Conservation (phyloP, 1,284 basidiomycete species). For the Ustilago loliicola region DNA sequence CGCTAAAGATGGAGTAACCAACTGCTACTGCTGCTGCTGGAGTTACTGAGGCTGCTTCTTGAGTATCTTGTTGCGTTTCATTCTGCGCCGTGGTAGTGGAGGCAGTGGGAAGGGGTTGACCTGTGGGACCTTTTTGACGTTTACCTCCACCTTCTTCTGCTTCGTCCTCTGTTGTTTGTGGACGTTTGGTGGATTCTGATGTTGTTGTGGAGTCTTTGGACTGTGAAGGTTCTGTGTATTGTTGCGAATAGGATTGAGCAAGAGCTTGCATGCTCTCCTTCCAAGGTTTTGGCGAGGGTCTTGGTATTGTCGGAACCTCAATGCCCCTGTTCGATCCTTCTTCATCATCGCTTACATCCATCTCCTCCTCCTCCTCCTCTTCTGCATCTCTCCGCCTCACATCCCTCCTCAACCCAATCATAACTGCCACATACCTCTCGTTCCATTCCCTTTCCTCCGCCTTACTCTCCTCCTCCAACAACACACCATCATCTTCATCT, state of each 20-base stretch:
- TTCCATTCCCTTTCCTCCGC: conserved; percentile 75
- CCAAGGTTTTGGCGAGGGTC: conserved; percentile 55
- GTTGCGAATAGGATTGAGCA: background rate
- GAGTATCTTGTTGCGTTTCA: background rate
- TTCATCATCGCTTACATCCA: conserved; percentile 24
- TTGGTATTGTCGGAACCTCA: conserved; percentile 50
- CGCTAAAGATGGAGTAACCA: conserved; percentile 39
- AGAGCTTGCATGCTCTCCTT: conserved; percentile 32
- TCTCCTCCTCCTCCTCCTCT: conserved; percentile 7
- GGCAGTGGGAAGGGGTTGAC: conserved; percentile 10
- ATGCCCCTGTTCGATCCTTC: conserved; percentile 29
- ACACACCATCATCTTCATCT: conserved; percentile 82
- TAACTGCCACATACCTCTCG: conserved; percentile 70
- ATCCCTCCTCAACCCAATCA: conserved; percentile 17
- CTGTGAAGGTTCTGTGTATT: conserved; percentile 15
- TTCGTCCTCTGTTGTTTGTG: conserved; percentile 7
- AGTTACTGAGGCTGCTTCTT: background rate
- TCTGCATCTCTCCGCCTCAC: conserved; percentile 7
- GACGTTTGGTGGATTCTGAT: conserved; percentile 2
- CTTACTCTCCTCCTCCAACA: conserved; percentile 73
- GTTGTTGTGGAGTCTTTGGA: background rate
- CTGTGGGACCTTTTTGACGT: conserved; percentile 14
- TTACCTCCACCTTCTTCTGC: conserved; percentile 6
- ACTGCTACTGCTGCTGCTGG: background rate
- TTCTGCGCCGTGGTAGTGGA: background rate